Evolutionary conservation across 1,284 basidiomycete species (phyloP), one percentile per base, ranked within the genome.

Genomic region (Fistulinella cinereoalba): DNA sequence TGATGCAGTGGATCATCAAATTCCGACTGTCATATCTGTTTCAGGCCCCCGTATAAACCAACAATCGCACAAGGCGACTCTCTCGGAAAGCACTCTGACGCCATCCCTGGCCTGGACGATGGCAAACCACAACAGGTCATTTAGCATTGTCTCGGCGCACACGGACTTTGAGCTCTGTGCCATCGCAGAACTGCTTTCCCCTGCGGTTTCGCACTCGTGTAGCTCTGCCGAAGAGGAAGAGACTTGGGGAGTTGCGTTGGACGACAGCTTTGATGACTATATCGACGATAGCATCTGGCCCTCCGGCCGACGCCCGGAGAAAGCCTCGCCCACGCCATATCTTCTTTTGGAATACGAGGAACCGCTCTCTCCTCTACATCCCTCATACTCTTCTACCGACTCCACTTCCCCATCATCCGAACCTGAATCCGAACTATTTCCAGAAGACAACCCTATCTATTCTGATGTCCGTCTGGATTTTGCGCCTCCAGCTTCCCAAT

Each of bases 161-260:
- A 70, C 71, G 3, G 70, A 71, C 41, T 49, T 50, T 19, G 70
- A 73, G 45, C 62, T 71, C 11, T 55, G 63, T 31, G 71, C 63
- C 4, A 53, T 73, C 43, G 71, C 67, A 7, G 71, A 73, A 21
- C 55, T 71, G 15, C 56, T 73, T 31, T 67, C 65, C 13, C 57
- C 60, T 2, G 54, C 58, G 12, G 50, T 69, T 28, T 53, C 49
- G 9, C 54, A 68, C 31, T n/a, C 47, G n/a, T 36, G 32, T 8
- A 57, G 44, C 27, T 29, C 45, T 19, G 55, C 59, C 16, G 67
- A 68, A 44, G 65, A 65, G 25, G 62, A 67, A 43, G 64, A 68
- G 37, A 34, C 40, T 8, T 24, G 18, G 10, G 57, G 53, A 13
- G 41, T 42, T 29, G 61, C 52, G 10, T 40, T 69, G 38, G 66